Evolutionary conservation across 192 early-diverging fungal genomes (phyloP).

Genomic region (Pecoramyces ruminantium): DNA sequence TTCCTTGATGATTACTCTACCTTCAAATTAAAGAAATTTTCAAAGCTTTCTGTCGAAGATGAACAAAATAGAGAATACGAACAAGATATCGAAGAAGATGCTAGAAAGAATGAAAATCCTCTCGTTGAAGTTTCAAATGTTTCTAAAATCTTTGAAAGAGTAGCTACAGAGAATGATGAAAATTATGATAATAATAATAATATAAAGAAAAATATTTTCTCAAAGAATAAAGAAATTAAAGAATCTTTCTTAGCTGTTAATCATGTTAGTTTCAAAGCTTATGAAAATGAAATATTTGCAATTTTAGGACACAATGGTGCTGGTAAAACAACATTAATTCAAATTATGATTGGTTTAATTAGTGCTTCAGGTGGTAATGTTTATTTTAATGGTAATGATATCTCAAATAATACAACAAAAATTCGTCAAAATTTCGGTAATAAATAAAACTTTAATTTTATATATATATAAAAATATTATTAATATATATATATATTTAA

Average conservation of each 20-base stretch:
- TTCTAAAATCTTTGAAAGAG: neutral
- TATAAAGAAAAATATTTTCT: neutral
- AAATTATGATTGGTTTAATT: neutral
- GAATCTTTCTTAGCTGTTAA: neutral
- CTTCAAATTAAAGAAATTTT: neutral
- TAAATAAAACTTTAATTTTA: too few species aligned
- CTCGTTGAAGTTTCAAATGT: neutral
- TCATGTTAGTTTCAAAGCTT: neutral
- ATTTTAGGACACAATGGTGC: constrained; percentile 1
- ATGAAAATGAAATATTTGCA: neutral
- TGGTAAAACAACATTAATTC: constrained; percentile 1
- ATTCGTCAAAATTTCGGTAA: neutral
- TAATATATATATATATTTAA: too few species aligned
- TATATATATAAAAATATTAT: too few species aligned
- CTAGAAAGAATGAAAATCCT: neutral
- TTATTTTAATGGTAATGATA: neutral
- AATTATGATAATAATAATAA: too few species aligned
- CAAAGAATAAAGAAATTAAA: neutral
- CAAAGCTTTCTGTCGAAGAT: neutral
- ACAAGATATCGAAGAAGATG: neutral
- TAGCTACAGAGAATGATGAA: neutral
- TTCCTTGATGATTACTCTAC: neutral
- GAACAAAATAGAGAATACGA: neutral
- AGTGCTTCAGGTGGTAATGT: neutral
- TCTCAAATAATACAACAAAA: neutral